These are phyloP conservation scores for Phytophthora citrophthora DNA, from an alignment of 352 stramenopile species.

Conservation along the genomic window DNA sequence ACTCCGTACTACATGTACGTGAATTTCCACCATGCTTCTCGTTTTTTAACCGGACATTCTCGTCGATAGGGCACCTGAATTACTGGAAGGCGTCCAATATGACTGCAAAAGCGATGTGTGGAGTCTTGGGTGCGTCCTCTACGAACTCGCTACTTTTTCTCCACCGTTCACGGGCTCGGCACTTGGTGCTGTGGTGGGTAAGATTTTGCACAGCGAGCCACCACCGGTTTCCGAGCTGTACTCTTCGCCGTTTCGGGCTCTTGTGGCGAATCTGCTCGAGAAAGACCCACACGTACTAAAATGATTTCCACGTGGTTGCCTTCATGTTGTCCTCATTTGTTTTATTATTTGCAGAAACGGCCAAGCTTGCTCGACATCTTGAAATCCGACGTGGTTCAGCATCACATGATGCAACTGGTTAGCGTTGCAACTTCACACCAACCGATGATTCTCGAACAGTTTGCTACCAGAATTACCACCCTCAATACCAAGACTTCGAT, in stretches of 20 bases:
- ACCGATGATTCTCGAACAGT: constrained; percentile 33
- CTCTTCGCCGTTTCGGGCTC: constrained; percentile 31
- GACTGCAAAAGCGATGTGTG: constrained; percentile 81
- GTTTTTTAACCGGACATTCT: background rate
- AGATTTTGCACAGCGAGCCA: constrained; percentile 50
- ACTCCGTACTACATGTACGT: constrained; percentile 80
- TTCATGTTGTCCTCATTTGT: background rate
- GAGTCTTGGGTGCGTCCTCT: constrained; percentile 86
- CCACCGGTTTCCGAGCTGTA: constrained; percentile 35
- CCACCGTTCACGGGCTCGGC: constrained; percentile 71
- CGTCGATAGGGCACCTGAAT: constrained; percentile 63
- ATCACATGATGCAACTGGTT: constrained; percentile 35
- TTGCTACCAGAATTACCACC: constrained; percentile 7
- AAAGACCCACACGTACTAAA: constrained; percentile 47
- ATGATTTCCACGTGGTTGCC: background rate
- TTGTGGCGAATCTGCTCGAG: constrained; percentile 44
- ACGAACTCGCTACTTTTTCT: constrained; percentile 66
- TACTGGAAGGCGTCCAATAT: constrained; percentile 71
- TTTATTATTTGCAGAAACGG: constrained; percentile 26
- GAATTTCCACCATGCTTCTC: background rate
- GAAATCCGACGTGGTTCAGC: constrained; percentile 30
- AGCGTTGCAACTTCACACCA: constrained; percentile 43
- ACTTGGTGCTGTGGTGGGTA: constrained; percentile 62
- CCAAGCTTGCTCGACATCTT: constrained; percentile 34
- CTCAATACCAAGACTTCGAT: background rate